Base-by-base conservation (phyloP, 1,139 yeast species). In the Tardiomyces blankii region DNA sequence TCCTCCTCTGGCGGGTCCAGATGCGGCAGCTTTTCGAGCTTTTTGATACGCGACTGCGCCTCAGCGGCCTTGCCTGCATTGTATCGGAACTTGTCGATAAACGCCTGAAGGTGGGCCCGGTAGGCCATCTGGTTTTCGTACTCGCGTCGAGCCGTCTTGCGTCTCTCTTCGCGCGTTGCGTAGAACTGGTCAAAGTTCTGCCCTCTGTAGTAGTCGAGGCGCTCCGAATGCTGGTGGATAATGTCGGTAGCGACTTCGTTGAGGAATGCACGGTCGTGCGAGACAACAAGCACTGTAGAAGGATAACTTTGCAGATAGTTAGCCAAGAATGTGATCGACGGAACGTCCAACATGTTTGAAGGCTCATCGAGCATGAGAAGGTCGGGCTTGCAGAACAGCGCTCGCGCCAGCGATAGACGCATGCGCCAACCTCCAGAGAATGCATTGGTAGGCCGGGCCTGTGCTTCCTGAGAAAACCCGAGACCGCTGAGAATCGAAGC, bases 371-470 rank as follows among this genome's bases (percentile, higher is more conserved):
- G 74, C 60, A 91, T 71, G 55, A 91, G 73, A 54, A 91, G 73
- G 65, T 93, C 98, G 0, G 98, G 98, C 63, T 86, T 84, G 74
- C 96, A 91, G 74, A 91, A 91, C 63, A 91, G 75, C 0, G 98
- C 98, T 69, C 98, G 79, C 2, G 98, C 98, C 52, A 91, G 75
- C n/a, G 97, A 86, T 54, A 91, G 75, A 72, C 98, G 83, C 98
- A 91, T 91, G 77, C 98, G 82, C 98, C 98, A 91, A 80, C 98
- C 98, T 77, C 98, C 98, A 46, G 96, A 88, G 65, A 91, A 91
- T 32, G 91, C 77, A 57, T 87, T 89, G 11, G 97, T 88, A 21
- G 96, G 80, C 49, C 73, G 72, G 44, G 71, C 69, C 64, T 91
- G 98, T 6, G 96, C 77, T 59, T 85, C 95, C 53, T 79, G 78